These are phyloP conservation scores for Acer yangbiense DNA, from an alignment of 345 rosid genomes.

Conservation along the genomic window DNA sequence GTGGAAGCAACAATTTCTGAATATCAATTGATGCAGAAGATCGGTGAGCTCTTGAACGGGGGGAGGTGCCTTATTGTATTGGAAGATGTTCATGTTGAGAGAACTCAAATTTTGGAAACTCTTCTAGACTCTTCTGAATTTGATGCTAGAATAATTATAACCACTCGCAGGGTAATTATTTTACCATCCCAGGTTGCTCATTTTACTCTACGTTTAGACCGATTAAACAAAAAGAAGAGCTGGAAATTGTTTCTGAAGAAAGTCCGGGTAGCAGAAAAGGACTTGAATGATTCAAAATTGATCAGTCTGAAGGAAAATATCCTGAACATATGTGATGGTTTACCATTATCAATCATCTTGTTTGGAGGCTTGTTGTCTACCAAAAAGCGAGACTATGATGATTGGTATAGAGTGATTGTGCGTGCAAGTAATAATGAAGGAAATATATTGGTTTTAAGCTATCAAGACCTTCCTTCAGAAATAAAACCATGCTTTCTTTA, in stretches of 20 bases:
- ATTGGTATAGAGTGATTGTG: not conserved
- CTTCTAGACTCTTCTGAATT: too few relatives aligned
- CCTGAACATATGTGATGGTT: not conserved
- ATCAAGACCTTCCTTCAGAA: conserved; percentile 14
- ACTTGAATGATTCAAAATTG: too few relatives aligned
- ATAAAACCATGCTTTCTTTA: conserved; percentile 39
- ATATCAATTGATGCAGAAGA: conserved; percentile 14
- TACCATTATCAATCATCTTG: not conserved
- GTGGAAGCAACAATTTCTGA: conserved; percentile 1
- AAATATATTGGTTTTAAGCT: conserved; percentile 19
- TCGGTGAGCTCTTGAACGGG: conserved; percentile 10
- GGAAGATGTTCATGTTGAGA: too few relatives aligned
- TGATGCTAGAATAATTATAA: too few relatives aligned
- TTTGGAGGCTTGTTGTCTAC: not conserved
- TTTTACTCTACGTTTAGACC: not conserved
- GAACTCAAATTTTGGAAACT: too few relatives aligned
- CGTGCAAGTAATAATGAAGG: not conserved
- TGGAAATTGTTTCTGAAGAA: not conserved
- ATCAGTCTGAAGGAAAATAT: not conserved
- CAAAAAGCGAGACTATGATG: not conserved
- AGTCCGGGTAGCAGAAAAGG: not conserved
- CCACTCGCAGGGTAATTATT: too few relatives aligned
- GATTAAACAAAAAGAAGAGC: not conserved
- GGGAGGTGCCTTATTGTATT: conserved; percentile 26
- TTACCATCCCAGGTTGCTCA: not conserved